Percentiles rank a stretch among this genome's conserved stretches.
Conservation (phyloP, 2,329 filamentous ascomycete species). For the Periconia macrospinosa region DNA sequence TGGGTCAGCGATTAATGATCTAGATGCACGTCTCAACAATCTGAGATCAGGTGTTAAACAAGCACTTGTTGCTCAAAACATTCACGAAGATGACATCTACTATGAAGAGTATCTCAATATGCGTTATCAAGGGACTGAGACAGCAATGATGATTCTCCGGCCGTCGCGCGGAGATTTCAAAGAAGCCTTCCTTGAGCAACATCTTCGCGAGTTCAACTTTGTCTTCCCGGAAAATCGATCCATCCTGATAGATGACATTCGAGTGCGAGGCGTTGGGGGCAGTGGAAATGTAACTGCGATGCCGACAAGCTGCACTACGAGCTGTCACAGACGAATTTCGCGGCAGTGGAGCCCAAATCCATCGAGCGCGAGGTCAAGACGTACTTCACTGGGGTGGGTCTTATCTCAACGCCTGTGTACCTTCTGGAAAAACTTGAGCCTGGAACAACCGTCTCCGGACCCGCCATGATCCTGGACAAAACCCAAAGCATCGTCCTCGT, state of each 20-base stretch:
- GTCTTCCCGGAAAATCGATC: slow-evolving; percentile 73
- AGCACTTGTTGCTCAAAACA: slow-evolving; percentile 34
- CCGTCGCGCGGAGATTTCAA: slow-evolving; percentile 77
- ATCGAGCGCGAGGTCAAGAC: background rate
- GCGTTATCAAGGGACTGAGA: slow-evolving; percentile 84
- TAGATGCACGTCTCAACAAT: slow-evolving; percentile 59
- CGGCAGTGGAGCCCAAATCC: background rate
- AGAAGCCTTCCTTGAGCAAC: slow-evolving; percentile 76
- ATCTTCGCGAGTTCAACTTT: slow-evolving; percentile 88
- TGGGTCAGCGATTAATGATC: slow-evolving; percentile 50
- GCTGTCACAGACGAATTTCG: slow-evolving; percentile 57
- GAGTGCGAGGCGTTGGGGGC: slow-evolving; percentile 62
- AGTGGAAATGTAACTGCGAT: background rate
- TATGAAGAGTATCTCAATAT: slow-evolving; percentile 92
- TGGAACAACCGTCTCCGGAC: slow-evolving; percentile 65
- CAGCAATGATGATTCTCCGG: slow-evolving; percentile 80
- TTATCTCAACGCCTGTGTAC: slow-evolving; percentile 68
- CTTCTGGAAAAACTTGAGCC: slow-evolving; percentile 70
- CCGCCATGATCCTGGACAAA: slow-evolving; percentile 79
- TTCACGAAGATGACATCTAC: background rate
- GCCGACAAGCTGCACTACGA: slow-evolving; percentile 34
- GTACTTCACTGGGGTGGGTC: background rate
- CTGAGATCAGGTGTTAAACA: slow-evolving; percentile 62
- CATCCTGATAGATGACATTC: slow-evolving; percentile 83
- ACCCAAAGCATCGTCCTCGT: slow-evolving; percentile 88